Conservation (phyloP, 495 filamentous ascomycete genomes). For the Talaromyces nanjingensis region DNA sequence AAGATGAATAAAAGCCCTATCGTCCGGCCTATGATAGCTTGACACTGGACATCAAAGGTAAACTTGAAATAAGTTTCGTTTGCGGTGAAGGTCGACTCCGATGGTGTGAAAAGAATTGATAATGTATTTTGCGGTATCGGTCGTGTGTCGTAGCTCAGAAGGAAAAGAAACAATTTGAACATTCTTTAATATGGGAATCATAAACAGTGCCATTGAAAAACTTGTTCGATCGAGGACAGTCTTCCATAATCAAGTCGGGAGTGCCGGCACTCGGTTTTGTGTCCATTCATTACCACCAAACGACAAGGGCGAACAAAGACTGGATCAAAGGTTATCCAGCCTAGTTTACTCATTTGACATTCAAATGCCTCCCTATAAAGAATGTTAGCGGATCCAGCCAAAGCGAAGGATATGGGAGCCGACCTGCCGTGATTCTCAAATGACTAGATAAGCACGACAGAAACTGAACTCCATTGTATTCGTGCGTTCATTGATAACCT, state of each 20-base stretch:
- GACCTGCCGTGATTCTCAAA: slow-evolving; percentile 13
- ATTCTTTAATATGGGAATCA: background rate
- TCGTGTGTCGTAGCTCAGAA: slow-evolving; percentile 1
- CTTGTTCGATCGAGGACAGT: slow-evolving; percentile 23
- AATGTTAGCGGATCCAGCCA: slow-evolving; percentile 48
- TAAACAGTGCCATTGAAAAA: slow-evolving; percentile 2
- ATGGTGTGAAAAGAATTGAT: background rate
- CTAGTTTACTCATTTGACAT: slow-evolving; percentile 1
- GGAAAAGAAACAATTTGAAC: background rate
- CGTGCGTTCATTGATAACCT: slow-evolving; percentile 43
- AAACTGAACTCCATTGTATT: slow-evolving; percentile 44
- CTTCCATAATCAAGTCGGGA: slow-evolving; percentile 42
- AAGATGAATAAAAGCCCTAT: background rate
- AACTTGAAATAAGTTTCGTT: background rate
- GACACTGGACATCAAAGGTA: background rate
- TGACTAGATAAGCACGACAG: slow-evolving; percentile 33
- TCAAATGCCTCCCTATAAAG: slow-evolving; percentile 28
- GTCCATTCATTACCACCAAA: slow-evolving; percentile 4
- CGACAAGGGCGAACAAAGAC: background rate
- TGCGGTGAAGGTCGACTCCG: background rate
- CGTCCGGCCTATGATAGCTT: background rate
- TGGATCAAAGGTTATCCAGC: background rate
- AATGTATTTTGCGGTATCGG: background rate
- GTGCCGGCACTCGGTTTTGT: slow-evolving; percentile 17
- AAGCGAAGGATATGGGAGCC: slow-evolving; percentile 24